phyloP scores from a whole-genome alignment of 129 eudicot genomes.

The Flaveria ramosissima region DNA sequence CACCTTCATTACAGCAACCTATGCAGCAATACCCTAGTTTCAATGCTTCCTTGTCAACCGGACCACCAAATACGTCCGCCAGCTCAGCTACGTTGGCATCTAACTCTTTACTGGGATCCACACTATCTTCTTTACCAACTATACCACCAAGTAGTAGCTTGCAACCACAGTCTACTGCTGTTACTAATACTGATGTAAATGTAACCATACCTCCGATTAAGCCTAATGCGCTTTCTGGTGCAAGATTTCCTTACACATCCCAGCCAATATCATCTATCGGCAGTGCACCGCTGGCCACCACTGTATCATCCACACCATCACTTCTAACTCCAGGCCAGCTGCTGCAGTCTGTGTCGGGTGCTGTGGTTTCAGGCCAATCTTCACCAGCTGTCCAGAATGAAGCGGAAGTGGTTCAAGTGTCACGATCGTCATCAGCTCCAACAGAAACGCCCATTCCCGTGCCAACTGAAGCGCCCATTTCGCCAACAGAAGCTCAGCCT shows the following conservation, averaged over 20 bases:
- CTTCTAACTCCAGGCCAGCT: constrained; percentile 87
- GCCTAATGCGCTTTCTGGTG: constrained; percentile 42
- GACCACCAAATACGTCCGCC: constrained; percentile 42
- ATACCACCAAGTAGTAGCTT: constrained; percentile 36
- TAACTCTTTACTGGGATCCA: constrained; percentile 44
- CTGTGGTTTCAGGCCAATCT: constrained; percentile 45
- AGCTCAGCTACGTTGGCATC: constrained; percentile 46
- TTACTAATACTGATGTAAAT: constrained; percentile 44
- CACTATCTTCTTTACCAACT: constrained; percentile 40
- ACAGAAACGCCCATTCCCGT: constrained; percentile 34
- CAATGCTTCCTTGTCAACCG: constrained; percentile 54
- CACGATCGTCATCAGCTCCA: constrained; percentile 31
- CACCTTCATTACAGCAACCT: constrained; percentile 65
- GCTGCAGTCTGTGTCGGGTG: constrained; percentile 49
- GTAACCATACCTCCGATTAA: constrained; percentile 35
- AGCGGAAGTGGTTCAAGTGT: constrained; percentile 61
- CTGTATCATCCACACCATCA: constrained; percentile 53
- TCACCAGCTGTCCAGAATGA: constrained; percentile 60
- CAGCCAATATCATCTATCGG: constrained; percentile 44
- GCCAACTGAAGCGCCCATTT: constrained; percentile 49
- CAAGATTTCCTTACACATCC: constrained; percentile 46
- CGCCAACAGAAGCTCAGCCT: constrained; percentile 65
- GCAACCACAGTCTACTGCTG: constrained; percentile 43
- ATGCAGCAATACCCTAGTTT: constrained; percentile 71
- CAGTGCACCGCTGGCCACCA: constrained; percentile 39